Conservation (phyloP, 2,329 filamentous ascomycete species). For the Arthrobotrys entomopaga region DNA sequence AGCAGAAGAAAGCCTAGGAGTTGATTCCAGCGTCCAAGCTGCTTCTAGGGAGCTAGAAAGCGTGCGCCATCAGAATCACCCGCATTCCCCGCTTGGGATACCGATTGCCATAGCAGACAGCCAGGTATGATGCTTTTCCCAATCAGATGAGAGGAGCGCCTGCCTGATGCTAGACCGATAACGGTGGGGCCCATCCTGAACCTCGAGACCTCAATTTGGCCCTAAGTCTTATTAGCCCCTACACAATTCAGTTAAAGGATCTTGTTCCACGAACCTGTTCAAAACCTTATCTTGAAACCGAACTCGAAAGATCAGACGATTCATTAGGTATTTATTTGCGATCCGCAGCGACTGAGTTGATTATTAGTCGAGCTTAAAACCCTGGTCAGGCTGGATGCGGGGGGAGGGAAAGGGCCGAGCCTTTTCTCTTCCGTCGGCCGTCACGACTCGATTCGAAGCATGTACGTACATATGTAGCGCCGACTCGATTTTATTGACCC, state of each 20-base stretch:
- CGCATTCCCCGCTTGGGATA: slow-evolving; percentile 39
- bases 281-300: slow-evolving; percentile 12
- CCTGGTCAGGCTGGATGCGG: slow-evolving; percentile 42
- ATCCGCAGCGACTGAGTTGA: slow-evolving; percentile 22
- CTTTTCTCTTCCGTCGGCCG: slow-evolving; percentile 26
- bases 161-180: slow-evolving; percentile 8
- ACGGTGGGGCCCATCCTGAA: slow-evolving; percentile 10
- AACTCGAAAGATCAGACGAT: slow-evolving; percentile 48
- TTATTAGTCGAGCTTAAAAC: slow-evolving; percentile 35
- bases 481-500: slow-evolving; percentile 18
- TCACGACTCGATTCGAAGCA: slow-evolving; percentile 19
- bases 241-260: slow-evolving; percentile 5
- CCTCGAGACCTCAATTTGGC: slow-evolving; percentile 7
- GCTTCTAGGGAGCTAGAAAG: slow-evolving; percentile 6
- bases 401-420: slow-evolving; percentile 38
- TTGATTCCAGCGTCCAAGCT: slow-evolving; percentile 4
- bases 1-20: neutral
- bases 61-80: slow-evolving; percentile 7
- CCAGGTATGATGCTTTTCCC: slow-evolving; percentile 36
- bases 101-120: slow-evolving; percentile 14
- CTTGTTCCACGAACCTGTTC: slow-evolving; percentile 22
- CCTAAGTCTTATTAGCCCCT: slow-evolving; percentile 20
- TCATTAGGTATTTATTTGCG: slow-evolving; percentile 16
- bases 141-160: slow-evolving; percentile 25
- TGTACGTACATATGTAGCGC: slow-evolving; percentile 24